Evolutionary conservation across 345 rosid genomes (phyloP).

Genomic region (Ailanthus altissimus): DNA sequence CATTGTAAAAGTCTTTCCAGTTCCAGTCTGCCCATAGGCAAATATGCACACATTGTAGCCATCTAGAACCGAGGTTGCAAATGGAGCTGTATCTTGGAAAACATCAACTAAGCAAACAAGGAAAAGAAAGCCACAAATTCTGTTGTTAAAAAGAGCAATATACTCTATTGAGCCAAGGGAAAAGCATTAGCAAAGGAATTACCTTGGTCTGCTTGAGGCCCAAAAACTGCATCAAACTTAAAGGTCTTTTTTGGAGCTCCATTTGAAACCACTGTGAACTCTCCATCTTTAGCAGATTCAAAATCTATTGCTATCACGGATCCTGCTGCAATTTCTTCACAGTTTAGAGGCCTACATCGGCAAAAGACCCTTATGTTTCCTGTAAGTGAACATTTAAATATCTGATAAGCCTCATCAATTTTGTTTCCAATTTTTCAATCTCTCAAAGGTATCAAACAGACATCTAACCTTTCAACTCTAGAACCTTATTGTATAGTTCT

Average conservation of each 20-base stretch:
- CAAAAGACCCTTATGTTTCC: conserved; percentile 98
- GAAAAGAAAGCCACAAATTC: conserved; percentile 5
- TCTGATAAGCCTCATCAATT: conserved; percentile 24
- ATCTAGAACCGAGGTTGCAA: conserved; percentile 88
- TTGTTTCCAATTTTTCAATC: conserved; percentile 13
- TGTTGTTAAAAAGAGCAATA: conserved; percentile 8
- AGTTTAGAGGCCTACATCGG: conserved; percentile 83
- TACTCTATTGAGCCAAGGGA: not conserved
- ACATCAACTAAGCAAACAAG: conserved; percentile 61
- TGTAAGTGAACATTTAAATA: conserved; percentile 36
- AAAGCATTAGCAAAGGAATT: not conserved
- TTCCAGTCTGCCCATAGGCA: conserved; percentile 98
- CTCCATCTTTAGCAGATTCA: conserved; percentile 85
- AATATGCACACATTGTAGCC: conserved; percentile 95
- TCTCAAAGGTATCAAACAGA: conserved; percentile 7
- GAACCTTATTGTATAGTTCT: conserved; percentile 88
- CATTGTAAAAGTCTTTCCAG: conserved; percentile 94
- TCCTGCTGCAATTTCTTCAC: conserved; percentile 64
- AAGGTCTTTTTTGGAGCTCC: conserved; percentile 77
- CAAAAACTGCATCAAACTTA: conserved; percentile 89
- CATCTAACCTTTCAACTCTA: conserved; percentile 84
- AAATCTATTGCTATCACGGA: conserved; percentile 65
- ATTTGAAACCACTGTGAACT: conserved; percentile 71
- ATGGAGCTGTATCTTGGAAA: conserved; percentile 84
- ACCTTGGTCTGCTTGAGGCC: conserved; percentile 92